Evolutionary conservation across 306 rosid genomes (phyloP), one percentile per base, ranked within the genome.

Genomic region (Benincasa hispida): DNA sequence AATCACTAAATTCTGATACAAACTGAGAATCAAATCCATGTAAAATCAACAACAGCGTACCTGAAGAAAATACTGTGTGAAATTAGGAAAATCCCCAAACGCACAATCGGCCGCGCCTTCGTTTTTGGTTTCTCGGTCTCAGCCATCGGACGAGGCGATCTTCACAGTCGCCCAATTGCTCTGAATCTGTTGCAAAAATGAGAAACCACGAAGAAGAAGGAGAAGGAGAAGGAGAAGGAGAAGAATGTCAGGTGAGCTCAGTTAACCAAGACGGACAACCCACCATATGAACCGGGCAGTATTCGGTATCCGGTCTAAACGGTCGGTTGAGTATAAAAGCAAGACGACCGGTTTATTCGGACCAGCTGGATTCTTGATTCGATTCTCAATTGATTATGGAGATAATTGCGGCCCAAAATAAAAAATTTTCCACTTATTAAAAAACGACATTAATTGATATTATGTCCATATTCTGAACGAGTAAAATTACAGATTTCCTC

Each of bases 1-100:
- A 76, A 55, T 51, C 19, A 57, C 3, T 48, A 37, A 32, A 69
- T 76, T 47, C 74, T 41, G n/a, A 78, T 28, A 11, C 25, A 39
- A 59, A 39, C 27, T 32, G 61, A 47, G 47, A 69, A 13, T 32
- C 42, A n/a, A 75, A 74, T 60, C 61, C 11, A 27, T 21, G 59
- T 37, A 74, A 76, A 27, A 70, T 27, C 41, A 54, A 62, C 45
- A 62, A 30, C 69, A 70, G 57, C 50, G 39, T 56, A 86, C 99
- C 99, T 89, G 76, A 94, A 86, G 51, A 85, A 77, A 80, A 82
- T 74, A 77, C 93, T 90, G 82, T 92, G 92, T 24, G 93, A 86
- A 80, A 93, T 90, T 45, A 93, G 87, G 72, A 88, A 80, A 78
- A 86, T 85, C 79, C 96, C 94, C 67, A 93, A 22, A 45, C 89